Evolutionary conservation across 106 monocot genomes (phyloP).

Genomic region (Dendrobium catenatum): DNA sequence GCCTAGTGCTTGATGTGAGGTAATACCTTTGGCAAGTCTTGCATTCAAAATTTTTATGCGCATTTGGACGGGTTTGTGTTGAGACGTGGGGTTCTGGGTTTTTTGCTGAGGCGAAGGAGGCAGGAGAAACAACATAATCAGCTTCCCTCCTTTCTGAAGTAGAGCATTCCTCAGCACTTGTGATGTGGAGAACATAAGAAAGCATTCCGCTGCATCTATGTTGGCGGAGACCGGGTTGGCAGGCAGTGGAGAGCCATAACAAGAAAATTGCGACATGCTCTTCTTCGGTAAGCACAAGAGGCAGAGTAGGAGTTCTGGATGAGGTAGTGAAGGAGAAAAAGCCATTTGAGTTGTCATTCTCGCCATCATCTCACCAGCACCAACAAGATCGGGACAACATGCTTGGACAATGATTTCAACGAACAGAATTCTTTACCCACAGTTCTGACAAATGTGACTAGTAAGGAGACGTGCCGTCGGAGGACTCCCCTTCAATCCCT

Average conservation of each 20-base stretch:
- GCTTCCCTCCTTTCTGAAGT: conserved; percentile 23
- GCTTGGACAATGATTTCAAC: too few relatives aligned
- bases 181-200: conserved; percentile 13
- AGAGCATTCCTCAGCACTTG: too few relatives aligned
- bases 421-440: too few relatives aligned
- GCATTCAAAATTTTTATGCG: conserved; percentile 25
- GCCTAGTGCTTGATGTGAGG: conserved; percentile 65
- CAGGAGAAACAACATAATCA: conserved; percentile 4
- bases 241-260: conserved; percentile 1
- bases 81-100: too few relatives aligned
- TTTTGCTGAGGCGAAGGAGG: neutral
- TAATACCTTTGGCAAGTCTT: conserved; percentile 62
- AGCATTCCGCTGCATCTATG: conserved; percentile 50
- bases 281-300: conserved; percentile 24
- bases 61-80: neutral
- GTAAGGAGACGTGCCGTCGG: too few relatives aligned
- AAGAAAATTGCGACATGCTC: conserved; percentile 44
- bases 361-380: too few relatives aligned
- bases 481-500: too few relatives aligned
- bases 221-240: neutral
- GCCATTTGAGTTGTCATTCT: neutral
- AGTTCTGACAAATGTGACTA: too few relatives aligned
- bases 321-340: neutral
- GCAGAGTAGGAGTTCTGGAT: conserved; percentile 1
- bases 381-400: too few relatives aligned